A percentile compares a stretch with the other conserved stretches of the same genome.
phyloP scores from a whole-genome alignment of 768 basidiomycete genomes.

The Tremella yokohamensis region DNA sequence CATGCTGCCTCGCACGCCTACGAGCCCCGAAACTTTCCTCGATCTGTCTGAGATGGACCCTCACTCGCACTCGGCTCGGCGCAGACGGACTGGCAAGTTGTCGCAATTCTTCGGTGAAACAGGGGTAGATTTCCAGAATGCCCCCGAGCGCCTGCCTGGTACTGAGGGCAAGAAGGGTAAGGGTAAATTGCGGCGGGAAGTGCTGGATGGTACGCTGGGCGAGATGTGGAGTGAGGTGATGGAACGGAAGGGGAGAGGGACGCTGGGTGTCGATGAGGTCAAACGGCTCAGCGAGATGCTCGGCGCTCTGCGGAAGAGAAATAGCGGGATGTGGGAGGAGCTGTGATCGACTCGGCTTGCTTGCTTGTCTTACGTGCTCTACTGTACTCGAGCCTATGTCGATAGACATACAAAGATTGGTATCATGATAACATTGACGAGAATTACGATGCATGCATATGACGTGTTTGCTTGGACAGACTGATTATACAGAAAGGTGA shows the following conservation, averaged over 20 bases:
- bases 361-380: too few species aligned
- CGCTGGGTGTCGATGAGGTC: slow-evolving; percentile 10
- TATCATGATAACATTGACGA: too few species aligned
- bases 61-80: slow-evolving; percentile 11
- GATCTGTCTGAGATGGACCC: slow-evolving; percentile 6
- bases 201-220: slow-evolving; percentile 20
- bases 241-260: slow-evolving; percentile 5
- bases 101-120: slow-evolving; percentile 28
- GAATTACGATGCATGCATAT: too few species aligned
- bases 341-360: neutral
- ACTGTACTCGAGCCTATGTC: too few species aligned
- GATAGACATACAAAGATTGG: too few species aligned
- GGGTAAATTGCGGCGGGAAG: slow-evolving; percentile 13
- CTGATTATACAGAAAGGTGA: too few species aligned
- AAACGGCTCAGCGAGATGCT: slow-evolving; percentile 18
- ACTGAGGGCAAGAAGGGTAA: neutral
- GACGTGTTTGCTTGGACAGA: too few species aligned
- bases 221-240: slow-evolving; percentile 27
- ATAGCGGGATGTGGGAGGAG: slow-evolving; percentile 19
- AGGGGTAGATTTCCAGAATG: slow-evolving; percentile 2
- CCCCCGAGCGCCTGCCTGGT: neutral
- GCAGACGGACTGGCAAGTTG: slow-evolving; percentile 25
- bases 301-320: slow-evolving; percentile 8
- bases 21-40: neutral
- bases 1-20: neutral